phyloP scores from a whole-genome alignment of 495 filamentous ascomycete genomes.

The Rostrohypoxylon terebratum region DNA sequence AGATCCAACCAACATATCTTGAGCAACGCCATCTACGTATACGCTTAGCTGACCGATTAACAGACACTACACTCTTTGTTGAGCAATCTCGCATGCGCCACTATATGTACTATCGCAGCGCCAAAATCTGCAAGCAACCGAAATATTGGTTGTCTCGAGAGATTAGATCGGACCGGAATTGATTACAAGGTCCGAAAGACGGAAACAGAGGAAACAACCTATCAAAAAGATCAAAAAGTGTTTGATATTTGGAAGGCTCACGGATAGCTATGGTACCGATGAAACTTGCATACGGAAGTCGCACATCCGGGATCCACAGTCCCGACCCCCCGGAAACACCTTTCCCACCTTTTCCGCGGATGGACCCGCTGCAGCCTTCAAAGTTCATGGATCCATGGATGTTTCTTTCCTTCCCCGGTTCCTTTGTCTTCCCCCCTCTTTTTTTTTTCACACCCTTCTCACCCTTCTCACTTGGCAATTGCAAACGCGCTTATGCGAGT shows the following conservation, averaged over 20 bases:
- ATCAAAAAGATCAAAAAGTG: not conserved
- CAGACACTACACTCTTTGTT: not conserved
- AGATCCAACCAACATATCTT: not conserved
- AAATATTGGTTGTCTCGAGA: not conserved
- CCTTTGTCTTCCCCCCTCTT: not conserved
- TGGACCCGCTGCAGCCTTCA: not conserved
- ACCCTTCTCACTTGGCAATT: not conserved
- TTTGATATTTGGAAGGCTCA: not conserved
- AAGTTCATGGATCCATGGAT: not conserved
- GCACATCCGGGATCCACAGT: conserved; percentile 28
- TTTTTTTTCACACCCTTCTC: not conserved
- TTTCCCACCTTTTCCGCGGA: not conserved
- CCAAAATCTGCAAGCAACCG: not conserved
- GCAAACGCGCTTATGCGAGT: conserved; percentile 5
- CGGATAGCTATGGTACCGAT: conserved; percentile 30
- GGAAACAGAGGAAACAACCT: not conserved
- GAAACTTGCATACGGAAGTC: conserved; percentile 26
- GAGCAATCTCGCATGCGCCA: not conserved
- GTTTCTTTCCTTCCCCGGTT: conserved; percentile 13
- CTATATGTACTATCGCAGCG: not conserved
- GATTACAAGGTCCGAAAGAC: not conserved
- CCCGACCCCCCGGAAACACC: conserved; percentile 26
- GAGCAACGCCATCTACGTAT: not conserved
- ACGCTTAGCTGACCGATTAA: not conserved
- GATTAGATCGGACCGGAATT: conserved; percentile 6